Percentiles rank a stretch among this genome's conserved stretches.
phyloP scores from a whole-genome alignment of 176 grass and related monocot species.

The Chloris gayana region DNA sequence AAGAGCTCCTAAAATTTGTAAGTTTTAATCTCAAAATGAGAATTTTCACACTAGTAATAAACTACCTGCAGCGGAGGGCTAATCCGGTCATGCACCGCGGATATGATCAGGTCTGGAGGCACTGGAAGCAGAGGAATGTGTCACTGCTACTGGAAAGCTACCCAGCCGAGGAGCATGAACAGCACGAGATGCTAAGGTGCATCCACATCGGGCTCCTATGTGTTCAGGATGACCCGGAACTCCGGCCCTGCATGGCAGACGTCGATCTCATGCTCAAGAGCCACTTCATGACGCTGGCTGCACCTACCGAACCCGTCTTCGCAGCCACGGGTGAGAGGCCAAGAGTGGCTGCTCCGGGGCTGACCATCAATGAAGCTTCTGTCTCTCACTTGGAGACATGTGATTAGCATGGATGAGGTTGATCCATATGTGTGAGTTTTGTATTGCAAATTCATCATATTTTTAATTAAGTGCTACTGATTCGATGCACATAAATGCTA shows the following conservation, averaged over 20 bases:
- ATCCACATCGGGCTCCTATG: constrained; percentile 55
- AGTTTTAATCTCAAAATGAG: neutral
- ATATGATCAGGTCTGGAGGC: constrained; percentile 28
- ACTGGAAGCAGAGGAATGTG: constrained; percentile 31
- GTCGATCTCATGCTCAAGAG: constrained; percentile 56
- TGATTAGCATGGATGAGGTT: neutral
- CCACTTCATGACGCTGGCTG: constrained; percentile 35
- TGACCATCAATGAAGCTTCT: constrained; percentile 17
- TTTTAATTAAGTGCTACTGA: no score
- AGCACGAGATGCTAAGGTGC: constrained; percentile 40
- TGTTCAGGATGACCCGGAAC: constrained; percentile 28
- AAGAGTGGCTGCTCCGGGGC: neutral
- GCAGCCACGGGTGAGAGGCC: neutral
- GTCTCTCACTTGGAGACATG: constrained; percentile 40
- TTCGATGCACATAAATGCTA: no score
- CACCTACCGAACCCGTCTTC: constrained; percentile 37
- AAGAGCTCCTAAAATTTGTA: constrained; percentile 39
- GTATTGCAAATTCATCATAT: no score
- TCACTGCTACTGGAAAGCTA: constrained; percentile 11
- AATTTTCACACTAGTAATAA: no score
- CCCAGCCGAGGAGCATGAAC: neutral
- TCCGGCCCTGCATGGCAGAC: constrained; percentile 43
- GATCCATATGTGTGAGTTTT: no score
- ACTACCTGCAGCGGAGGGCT: no score
- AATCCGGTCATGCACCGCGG: no score